These are phyloP conservation scores for Phoma sp. DNA, from an alignment of 2,329 filamentous ascomycete genomes.

Conservation along the genomic window DNA sequence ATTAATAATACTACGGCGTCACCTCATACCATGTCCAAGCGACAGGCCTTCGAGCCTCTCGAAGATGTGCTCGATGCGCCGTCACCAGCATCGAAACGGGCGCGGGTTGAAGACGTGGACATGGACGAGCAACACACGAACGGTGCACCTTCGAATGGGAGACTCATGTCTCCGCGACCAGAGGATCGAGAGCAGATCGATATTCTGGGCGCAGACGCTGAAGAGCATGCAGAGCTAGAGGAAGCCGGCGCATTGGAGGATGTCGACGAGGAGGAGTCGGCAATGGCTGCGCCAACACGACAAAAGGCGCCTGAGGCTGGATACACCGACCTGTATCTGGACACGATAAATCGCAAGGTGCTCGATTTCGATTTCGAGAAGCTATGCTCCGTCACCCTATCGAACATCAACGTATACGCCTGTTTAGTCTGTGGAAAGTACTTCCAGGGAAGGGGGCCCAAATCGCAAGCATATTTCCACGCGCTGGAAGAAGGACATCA, in stretches of 20 bases:
- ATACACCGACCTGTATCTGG: slow-evolving; percentile 95
- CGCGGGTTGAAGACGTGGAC: slow-evolving; percentile 52
- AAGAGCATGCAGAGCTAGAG: slow-evolving; percentile 46
- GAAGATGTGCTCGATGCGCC: slow-evolving; percentile 48
- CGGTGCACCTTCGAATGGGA: slow-evolving; percentile 35
- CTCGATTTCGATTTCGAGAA: slow-evolving; percentile 99
- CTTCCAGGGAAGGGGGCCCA: slow-evolving; percentile 90
- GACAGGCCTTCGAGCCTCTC: slow-evolving; percentile 54
- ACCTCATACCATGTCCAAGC: slow-evolving; percentile 53
- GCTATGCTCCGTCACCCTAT: slow-evolving; percentile 91
- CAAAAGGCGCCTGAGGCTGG: slow-evolving; percentile 82
- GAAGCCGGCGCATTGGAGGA: slow-evolving; percentile 42
- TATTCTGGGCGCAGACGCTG: slow-evolving; percentile 43
- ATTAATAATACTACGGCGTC: background rate
- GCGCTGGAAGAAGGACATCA: slow-evolving; percentile 94
- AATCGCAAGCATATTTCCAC: slow-evolving; percentile 97
- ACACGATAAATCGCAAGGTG: slow-evolving; percentile 91
- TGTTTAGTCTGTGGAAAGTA: slow-evolving; percentile 98
- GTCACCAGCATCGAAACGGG: slow-evolving; percentile 57
- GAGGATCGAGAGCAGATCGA: slow-evolving; percentile 38
- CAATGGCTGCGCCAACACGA: slow-evolving; percentile 60
- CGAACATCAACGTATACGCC: slow-evolving; percentile 98
- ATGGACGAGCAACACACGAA: slow-evolving; percentile 40
- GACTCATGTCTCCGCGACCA: slow-evolving; percentile 36
- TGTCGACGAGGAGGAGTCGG: slow-evolving; percentile 47